These are phyloP conservation scores for Ogataea ramenticola DNA, from an alignment of 805 yeast species.

Conservation along the genomic window DNA sequence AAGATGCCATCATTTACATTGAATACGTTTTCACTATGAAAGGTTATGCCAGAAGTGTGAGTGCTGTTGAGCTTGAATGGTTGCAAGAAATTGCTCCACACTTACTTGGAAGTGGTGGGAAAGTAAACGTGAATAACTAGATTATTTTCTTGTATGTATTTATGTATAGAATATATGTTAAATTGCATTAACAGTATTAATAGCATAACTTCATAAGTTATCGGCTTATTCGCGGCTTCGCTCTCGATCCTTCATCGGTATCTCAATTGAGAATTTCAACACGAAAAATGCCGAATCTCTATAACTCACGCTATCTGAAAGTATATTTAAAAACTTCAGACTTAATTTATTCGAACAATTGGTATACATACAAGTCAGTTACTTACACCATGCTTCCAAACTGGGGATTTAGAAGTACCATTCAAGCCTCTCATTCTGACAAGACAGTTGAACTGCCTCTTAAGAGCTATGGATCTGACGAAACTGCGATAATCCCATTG, in stretches of 20 bases:
- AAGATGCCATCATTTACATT: slow-evolving; percentile 87
- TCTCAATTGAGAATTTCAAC: no score
- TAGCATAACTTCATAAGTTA: no score
- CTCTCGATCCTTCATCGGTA: no score
- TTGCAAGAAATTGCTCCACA: slow-evolving; percentile 75
- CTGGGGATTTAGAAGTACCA: slow-evolving; percentile 27
- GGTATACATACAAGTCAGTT: no score
- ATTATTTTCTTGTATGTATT: background rate
- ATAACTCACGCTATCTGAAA: no score
- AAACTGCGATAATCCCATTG: slow-evolving; percentile 17
- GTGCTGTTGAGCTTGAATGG: slow-evolving; percentile 78
- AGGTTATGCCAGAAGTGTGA: slow-evolving; percentile 89
- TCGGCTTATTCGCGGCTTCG: no score
- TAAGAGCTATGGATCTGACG: slow-evolving; percentile 4
- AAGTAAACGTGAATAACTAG: background rate
- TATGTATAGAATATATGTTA: background rate
- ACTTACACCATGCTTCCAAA: slow-evolving; percentile 3
- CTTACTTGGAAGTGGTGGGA: slow-evolving; percentile 22
- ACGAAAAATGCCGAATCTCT: no score
- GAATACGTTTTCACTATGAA: slow-evolving; percentile 91
- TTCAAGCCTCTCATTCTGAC: slow-evolving; percentile 17
- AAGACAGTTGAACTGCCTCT: slow-evolving; percentile 19
- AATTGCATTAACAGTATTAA: no score
- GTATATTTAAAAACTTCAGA: no score
- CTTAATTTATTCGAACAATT: no score